Percentiles rank a stretch among this genome's conserved stretches.
phyloP scores from a whole-genome alignment of 164 flowering plant species.

The Pachysandra terminalis region DNA sequence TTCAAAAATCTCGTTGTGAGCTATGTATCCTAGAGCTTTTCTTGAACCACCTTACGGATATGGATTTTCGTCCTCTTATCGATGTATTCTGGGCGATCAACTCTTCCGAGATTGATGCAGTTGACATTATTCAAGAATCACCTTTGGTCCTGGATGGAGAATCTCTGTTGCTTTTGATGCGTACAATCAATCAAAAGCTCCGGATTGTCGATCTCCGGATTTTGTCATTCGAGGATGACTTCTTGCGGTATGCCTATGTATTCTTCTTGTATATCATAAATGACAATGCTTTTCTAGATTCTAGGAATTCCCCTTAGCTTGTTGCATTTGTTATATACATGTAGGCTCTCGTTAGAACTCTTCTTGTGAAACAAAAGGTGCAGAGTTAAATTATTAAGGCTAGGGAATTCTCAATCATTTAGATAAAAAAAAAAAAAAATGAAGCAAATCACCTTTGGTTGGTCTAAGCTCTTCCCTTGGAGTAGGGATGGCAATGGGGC shows the following conservation, averaged over 20 bases:
- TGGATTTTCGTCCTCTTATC: conserved; percentile 42
- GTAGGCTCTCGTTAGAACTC: neutral
- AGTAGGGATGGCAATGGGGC: no score
- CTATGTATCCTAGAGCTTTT: conserved; percentile 33
- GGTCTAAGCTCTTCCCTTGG: no score
- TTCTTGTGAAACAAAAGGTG: no score
- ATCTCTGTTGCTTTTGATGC: conserved; percentile 50
- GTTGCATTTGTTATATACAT: no score
- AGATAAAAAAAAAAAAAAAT: no score
- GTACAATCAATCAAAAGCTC: conserved; percentile 52
- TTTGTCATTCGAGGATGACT: conserved; percentile 57
- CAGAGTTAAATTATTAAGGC: no score
- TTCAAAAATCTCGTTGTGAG: conserved; percentile 34
- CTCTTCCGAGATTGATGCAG: conserved; percentile 52
- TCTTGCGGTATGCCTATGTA: conserved; percentile 42
- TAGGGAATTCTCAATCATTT: no score
- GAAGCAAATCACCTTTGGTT: no score
- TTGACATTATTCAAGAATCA: conserved; percentile 51
- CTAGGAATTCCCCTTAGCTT: no score
- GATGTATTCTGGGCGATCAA: conserved; percentile 32
- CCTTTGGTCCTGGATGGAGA: conserved; percentile 42
- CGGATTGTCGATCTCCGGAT: conserved; percentile 63
- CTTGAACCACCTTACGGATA: conserved; percentile 47
- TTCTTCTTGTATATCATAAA: neutral
- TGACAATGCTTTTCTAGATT: neutral